phyloP scores from a whole-genome alignment of 2,329 filamentous ascomycete genomes.

The Xylaria sp. region DNA sequence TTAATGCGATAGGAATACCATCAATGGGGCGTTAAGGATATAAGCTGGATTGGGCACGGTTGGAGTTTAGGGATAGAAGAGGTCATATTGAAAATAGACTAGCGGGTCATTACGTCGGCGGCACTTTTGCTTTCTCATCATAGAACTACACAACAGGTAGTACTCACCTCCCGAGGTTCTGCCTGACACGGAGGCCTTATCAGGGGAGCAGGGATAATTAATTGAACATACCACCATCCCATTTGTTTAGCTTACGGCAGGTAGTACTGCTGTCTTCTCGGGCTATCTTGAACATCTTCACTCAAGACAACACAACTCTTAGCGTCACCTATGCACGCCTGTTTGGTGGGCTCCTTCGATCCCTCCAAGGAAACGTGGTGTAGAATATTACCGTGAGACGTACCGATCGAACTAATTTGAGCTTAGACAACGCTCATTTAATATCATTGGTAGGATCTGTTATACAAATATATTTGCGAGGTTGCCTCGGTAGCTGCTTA shows the following conservation, averaged over 20 bases:
- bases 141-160: neutral
- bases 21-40: constrained; percentile 23
- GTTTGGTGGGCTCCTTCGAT: neutral
- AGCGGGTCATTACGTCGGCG: constrained; percentile 14
- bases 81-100: constrained; percentile 20
- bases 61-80: constrained; percentile 4
- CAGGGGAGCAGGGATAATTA: neutral
- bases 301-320: neutral
- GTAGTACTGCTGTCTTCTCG: neutral
- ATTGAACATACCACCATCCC: neutral
- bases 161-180: neutral
- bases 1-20: neutral
- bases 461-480: neutral
- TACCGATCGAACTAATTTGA: neutral
- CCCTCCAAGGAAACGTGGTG: neutral
- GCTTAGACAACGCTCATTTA: neutral
- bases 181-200: neutral
- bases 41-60: constrained; percentile 15
- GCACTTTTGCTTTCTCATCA: neutral
- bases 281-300: neutral
- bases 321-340: neutral
- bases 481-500: neutral
- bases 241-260: neutral
- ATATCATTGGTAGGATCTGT: neutral
- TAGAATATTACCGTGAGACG: neutral